These are phyloP conservation scores for Mycena chlorophos DNA, from an alignment of 768 basidiomycete species.

Conservation along the genomic window DNA sequence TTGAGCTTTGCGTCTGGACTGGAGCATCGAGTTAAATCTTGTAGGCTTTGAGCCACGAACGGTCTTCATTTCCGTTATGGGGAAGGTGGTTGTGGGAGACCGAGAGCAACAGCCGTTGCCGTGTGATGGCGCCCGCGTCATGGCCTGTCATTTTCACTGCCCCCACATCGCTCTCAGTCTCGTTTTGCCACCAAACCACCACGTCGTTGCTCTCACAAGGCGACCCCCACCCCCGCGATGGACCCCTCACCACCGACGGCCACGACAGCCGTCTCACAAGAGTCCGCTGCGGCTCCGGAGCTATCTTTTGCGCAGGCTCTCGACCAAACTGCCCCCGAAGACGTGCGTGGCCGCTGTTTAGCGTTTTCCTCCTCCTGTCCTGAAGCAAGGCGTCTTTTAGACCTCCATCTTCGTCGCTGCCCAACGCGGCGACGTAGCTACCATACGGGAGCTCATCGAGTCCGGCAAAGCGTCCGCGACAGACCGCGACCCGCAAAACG, in stretches of 20 bases:
- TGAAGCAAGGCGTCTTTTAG: constrained; percentile 30
- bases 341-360: constrained; percentile 12
- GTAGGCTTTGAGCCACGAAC: too few species aligned
- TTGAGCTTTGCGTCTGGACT: too few species aligned
- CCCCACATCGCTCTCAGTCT: too few species aligned
- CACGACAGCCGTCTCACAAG: constrained; percentile 13
- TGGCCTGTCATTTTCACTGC: too few species aligned
- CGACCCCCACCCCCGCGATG: neutral
- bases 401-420: constrained; percentile 79
- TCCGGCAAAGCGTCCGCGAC: constrained; percentile 70
- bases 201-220: too few species aligned
- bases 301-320: constrained; percentile 20
- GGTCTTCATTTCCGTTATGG: too few species aligned
- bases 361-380: neutral
- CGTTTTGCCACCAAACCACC: too few species aligned
- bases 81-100: too few species aligned
- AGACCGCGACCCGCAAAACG: constrained; percentile 86
- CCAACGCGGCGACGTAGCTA: constrained; percentile 78
- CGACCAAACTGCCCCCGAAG: constrained; percentile 14
- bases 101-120: too few species aligned
- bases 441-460: constrained; percentile 65
- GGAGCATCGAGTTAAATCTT: too few species aligned
- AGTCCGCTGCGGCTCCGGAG: constrained; percentile 10
- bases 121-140: too few species aligned
- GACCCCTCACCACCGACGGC: constrained; percentile 14